Evolutionary conservation across 2,329 filamentous ascomycete species (phyloP).

Genomic region (Periconia macrospinosa): DNA sequence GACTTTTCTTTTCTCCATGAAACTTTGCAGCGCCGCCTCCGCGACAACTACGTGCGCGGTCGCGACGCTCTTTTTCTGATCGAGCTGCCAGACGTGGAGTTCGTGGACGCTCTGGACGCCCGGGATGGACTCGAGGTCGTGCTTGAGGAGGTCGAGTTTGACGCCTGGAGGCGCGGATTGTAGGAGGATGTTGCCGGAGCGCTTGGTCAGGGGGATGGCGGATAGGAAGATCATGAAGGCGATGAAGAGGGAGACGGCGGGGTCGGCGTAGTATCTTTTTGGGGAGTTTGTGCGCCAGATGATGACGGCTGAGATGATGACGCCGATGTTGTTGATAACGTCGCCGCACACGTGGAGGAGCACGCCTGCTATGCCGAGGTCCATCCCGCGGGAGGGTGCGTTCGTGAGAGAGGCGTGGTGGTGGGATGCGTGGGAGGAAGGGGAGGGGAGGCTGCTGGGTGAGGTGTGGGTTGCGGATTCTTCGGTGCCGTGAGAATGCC

Average conservation of each 20-base stretch:
- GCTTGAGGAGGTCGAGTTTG: conserved; percentile 63
- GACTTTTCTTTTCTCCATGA: conserved; percentile 62
- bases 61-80: conserved; percentile 70
- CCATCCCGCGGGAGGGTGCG: conserved; percentile 35
- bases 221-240: conserved; percentile 71
- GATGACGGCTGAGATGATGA: conserved; percentile 69
- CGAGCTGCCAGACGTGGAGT: conserved; percentile 73
- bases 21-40: conserved; percentile 58
- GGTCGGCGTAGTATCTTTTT: conserved; percentile 70
- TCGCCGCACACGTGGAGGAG: conserved; percentile 73
- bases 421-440: conserved; percentile 26
- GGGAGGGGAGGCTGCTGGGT: neutral
- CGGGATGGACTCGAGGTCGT: conserved; percentile 69
- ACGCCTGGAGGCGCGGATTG: conserved; percentile 66
- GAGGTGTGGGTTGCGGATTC: conserved; percentile 1
- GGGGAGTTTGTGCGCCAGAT: conserved; percentile 67
- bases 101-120: conserved; percentile 71
- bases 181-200: conserved; percentile 66
- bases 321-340: conserved; percentile 74
- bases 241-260: conserved; percentile 69
- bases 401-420: conserved; percentile 25
- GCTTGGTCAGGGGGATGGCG: conserved; percentile 63
- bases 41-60: conserved; percentile 69
- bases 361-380: conserved; percentile 73
- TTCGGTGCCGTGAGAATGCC: conserved; percentile 19